These are phyloP conservation scores for Rhodotorula babjevae DNA, from an alignment of 768 basidiomycete species.

Conservation along the genomic window DNA sequence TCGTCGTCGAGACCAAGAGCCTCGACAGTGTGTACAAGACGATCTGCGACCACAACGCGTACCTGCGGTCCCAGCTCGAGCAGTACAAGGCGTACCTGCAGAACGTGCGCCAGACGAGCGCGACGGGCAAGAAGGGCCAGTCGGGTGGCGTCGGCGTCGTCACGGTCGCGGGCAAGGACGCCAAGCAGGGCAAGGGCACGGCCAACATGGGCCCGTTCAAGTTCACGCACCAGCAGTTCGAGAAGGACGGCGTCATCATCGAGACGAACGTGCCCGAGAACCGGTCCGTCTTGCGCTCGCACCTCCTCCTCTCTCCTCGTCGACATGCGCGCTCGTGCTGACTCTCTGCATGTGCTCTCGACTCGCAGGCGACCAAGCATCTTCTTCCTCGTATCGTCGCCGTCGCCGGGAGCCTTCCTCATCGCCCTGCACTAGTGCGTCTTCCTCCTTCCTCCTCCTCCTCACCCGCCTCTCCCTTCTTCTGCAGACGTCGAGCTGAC, in stretches of 20 bases:
- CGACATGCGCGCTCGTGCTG: background rate
- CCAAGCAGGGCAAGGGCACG: conserved; percentile 71
- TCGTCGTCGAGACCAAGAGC: conserved; percentile 81
- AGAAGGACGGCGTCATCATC: conserved; percentile 98
- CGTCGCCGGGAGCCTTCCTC: conserved; percentile 95
- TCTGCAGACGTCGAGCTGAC: background rate
- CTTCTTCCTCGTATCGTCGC: conserved; percentile 98
- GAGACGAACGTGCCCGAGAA: conserved; percentile 99
- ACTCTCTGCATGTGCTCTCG: background rate
- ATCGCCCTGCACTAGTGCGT: conserved; percentile 93
- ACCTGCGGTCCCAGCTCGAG: conserved; percentile 89
- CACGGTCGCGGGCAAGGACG: conserved; percentile 91
- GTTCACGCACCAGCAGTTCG: conserved; percentile 94
- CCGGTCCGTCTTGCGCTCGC: conserved; percentile 58
- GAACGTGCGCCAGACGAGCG: conserved; percentile 87
- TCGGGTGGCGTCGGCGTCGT: conserved; percentile 77
- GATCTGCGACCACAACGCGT: conserved; percentile 98
- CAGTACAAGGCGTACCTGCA: conserved; percentile 99
- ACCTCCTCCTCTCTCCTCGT: background rate
- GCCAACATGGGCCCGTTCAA: conserved; percentile 90
- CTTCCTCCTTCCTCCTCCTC: background rate
- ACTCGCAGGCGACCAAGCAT: conserved; percentile 80
- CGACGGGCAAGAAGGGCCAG: conserved; percentile 70
- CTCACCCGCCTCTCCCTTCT: background rate
- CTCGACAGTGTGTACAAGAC: conserved; percentile 98